Percentiles rank a stretch among this genome's conserved stretches.
These are phyloP conservation scores for Leccinum imitatum DNA, from an alignment of 768 basidiomycete genomes.

Conservation along the genomic window DNA sequence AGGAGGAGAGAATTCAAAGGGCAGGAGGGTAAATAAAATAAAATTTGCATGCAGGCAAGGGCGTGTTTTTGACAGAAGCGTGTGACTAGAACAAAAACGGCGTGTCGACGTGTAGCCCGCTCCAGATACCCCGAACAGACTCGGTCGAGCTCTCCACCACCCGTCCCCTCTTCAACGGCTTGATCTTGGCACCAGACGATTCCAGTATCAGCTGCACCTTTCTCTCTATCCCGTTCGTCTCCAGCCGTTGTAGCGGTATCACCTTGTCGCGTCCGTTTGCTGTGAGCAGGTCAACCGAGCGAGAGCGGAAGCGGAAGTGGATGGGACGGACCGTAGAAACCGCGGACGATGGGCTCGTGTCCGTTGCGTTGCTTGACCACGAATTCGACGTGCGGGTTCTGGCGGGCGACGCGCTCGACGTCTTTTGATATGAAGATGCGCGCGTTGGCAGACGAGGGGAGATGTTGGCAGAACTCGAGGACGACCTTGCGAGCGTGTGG, in stretches of 20 bases:
- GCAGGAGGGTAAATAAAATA: conserved; percentile 1
- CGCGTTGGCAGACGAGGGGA: conserved; percentile 71
- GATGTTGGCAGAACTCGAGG: conserved; percentile 84
- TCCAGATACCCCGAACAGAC: conserved; percentile 87
- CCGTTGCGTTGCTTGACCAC: conserved; percentile 75
- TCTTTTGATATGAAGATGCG: conserved; percentile 67
- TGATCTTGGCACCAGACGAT: conserved; percentile 85
- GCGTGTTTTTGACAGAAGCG: conserved; percentile 31
- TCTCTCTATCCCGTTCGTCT: conserved; percentile 68
- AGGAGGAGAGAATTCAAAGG: neutral
- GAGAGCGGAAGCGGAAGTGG: neutral
- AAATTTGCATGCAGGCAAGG: conserved; percentile 26
- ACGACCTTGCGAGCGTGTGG: conserved; percentile 85
- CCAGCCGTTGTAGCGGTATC: conserved; percentile 72
- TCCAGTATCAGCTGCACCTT: conserved; percentile 85
- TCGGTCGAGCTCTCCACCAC: conserved; percentile 78
- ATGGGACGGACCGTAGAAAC: conserved; percentile 65
- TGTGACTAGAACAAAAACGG: conserved; percentile 50
- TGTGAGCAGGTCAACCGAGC: conserved; percentile 34
- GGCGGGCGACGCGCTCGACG: conserved; percentile 61
- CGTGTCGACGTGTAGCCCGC: conserved; percentile 78
- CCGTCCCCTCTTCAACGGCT: conserved; percentile 62
- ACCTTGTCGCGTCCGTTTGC: conserved; percentile 90
- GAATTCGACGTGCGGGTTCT: conserved; percentile 82
- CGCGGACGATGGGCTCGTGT: conserved; percentile 77